Conservation (phyloP, 164 flowering plant genomes). For the Cinnamomum chago region DNA sequence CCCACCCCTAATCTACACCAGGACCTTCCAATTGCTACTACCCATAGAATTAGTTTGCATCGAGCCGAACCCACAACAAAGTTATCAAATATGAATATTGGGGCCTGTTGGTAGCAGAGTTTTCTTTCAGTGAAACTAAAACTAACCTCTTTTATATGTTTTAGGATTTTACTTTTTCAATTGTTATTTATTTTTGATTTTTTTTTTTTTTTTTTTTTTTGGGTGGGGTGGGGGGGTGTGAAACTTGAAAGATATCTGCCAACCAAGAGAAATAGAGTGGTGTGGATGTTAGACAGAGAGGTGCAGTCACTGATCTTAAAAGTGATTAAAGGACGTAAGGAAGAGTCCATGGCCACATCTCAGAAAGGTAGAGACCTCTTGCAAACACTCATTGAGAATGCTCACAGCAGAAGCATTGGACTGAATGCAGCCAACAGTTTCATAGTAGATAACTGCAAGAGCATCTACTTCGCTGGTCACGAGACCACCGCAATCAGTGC, state of each 20-base stretch:
- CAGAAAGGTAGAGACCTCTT: conserved; percentile 32
- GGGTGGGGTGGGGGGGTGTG: too few relatives aligned
- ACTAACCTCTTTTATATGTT: too few relatives aligned
- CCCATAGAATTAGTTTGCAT: too few relatives aligned
- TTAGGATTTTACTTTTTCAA: too few relatives aligned
- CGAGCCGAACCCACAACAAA: too few relatives aligned
- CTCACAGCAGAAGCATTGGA: conserved; percentile 38
- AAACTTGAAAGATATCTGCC: conserved; percentile 28
- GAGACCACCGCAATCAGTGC: conserved; percentile 28
- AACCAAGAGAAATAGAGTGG: conserved; percentile 32
- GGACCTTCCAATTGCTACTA: too few relatives aligned
- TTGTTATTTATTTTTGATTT: too few relatives aligned
- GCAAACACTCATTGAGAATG: conserved; percentile 39
- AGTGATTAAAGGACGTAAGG: conserved; percentile 26
- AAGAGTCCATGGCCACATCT: background rate
- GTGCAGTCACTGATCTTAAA: conserved; percentile 29
- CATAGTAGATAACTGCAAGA: conserved; percentile 60
- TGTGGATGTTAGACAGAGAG: conserved; percentile 44
- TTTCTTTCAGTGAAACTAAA: too few relatives aligned
- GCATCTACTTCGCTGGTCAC: conserved; percentile 51
- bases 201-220: too few relatives aligned
- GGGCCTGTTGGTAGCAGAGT: too few relatives aligned
- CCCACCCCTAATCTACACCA: too few relatives aligned
- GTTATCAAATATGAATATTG: too few relatives aligned
- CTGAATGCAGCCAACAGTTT: conserved; percentile 23